Conservation (phyloP, 2,329 filamentous ascomycete species). For the Fusarium haematococcum region DNA sequence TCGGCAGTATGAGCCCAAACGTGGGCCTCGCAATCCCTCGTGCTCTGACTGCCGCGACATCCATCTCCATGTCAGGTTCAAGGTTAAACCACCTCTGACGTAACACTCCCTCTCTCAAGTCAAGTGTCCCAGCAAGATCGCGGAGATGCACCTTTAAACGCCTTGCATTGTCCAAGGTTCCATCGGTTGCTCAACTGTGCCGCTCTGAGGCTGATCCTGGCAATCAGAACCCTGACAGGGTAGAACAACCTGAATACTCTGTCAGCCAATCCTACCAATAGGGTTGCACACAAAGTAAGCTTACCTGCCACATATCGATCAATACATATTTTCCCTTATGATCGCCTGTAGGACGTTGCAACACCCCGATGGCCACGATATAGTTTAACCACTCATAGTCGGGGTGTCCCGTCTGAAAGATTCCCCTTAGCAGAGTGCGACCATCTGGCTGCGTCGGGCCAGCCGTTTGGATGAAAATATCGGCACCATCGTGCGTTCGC, state of each 20-base stretch:
- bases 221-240: conserved; percentile 16
- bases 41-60: neutral
- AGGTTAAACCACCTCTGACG: neutral
- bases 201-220: neutral
- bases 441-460: conserved; percentile 52
- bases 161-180: conserved; percentile 5
- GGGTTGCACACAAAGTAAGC: neutral
- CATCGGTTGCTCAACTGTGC: neutral
- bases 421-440: conserved; percentile 38
- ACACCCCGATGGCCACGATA: conserved; percentile 43
- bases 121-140: neutral
- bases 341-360: conserved; percentile 19
- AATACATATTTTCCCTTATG: conserved; percentile 38
- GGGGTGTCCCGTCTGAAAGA: conserved; percentile 51
- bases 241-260: conserved; percentile 23
- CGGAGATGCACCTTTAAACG: neutral
- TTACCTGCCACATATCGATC: conserved; percentile 43
- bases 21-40: neutral
- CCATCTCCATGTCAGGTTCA: neutral
- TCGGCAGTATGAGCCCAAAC: neutral
- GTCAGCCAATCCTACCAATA: neutral
- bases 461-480: conserved; percentile 52
- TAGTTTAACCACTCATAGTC: conserved; percentile 54
- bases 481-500: conserved; percentile 52
- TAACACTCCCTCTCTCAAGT: neutral